Base-by-base conservation (phyloP, 345 rosid species). In the Trapa incisa region DNA sequence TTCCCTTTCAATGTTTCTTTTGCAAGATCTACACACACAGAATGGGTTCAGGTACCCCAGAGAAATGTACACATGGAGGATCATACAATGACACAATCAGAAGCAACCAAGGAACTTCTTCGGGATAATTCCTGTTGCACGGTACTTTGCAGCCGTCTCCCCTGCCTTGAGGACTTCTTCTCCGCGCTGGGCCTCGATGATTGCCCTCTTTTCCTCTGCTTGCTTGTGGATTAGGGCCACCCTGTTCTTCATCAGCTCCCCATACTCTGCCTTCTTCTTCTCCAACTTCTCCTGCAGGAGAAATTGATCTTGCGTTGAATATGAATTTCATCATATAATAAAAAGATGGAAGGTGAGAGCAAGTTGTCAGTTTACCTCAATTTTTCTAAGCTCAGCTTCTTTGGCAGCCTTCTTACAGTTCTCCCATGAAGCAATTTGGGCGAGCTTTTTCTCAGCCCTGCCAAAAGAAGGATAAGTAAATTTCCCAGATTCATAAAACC, bases 191-290 rank as follows among this genome's bases (percentile, higher is more conserved):
- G 99, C 96, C 72, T 89, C 96, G 64, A 91, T 86, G 69, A 76
- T 77, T 48, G 98, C 98, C 76, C 84, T 85, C 80, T 85, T 89
- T 69, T 95, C 99, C 78, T 89, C 96, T 61, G 97, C 96, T 69
- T 78, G 60, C 74, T 81, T 95, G 77, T 87, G 98, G 36, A 89
- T 63, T 10, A 77, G 64, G 29, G 99, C 99, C 15, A 85, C 74
- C 74, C 82, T 83, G 82, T 95, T 95, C 64, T 82, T 86, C 90
- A 85, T 89, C 67, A 76, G 80, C 80, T 95, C 99, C 58, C 82
- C 96, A 35, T 88, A 86, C 37, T 71, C 80, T 56, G 96, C 98
- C 71, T 89, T 95, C 72, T 85, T 77, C 89, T 77, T 89, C 82
- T 95, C 96, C 75, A 85, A 39, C 70, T 83, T 71, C 75, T 91